A percentile compares a stretch with the other conserved stretches of the same genome.
phyloP scores from a whole-genome alignment of 2,329 filamentous ascomycete genomes.

The Diaporthe citrichinensis region DNA sequence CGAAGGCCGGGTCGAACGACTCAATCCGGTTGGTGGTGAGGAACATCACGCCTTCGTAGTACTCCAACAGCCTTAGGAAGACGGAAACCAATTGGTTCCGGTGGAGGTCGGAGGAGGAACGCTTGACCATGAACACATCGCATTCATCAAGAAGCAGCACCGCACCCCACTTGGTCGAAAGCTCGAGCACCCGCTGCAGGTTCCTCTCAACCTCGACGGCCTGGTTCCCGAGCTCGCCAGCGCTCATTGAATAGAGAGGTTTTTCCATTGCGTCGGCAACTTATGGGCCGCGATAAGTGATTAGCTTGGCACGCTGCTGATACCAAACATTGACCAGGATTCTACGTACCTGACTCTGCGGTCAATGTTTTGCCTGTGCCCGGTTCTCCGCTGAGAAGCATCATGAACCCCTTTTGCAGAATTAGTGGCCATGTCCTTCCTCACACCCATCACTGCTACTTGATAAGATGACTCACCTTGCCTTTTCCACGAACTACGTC shows the following conservation, averaged over 20 bases:
- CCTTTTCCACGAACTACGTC: conserved; percentile 43
- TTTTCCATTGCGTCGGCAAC: conserved; percentile 55
- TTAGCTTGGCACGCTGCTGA: not conserved
- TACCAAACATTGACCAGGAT: not conserved
- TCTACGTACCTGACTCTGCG: not conserved
- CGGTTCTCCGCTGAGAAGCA: conserved; percentile 13
- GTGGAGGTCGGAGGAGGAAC: conserved; percentile 50
- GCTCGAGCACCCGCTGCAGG: conserved; percentile 51
- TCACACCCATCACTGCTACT: too few relatives aligned
- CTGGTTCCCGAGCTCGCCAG: conserved; percentile 55
- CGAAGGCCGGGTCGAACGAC: conserved; percentile 54
- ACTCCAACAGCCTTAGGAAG: conserved; percentile 52
- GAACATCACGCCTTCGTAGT: conserved; percentile 55
- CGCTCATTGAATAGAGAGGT: conserved; percentile 56
- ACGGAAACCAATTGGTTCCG: conserved; percentile 57
- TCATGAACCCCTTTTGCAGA: conserved; percentile 32
- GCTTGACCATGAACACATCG: conserved; percentile 57
- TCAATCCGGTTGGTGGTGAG: conserved; percentile 55
- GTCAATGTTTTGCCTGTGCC: conserved; percentile 27
- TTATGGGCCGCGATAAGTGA: not conserved
- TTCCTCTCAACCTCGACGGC: conserved; percentile 51
- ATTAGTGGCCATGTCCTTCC: not conserved
- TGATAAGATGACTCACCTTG: not conserved
- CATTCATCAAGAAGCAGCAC: conserved; percentile 60
- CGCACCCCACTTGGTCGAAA: conserved; percentile 57